Evolutionary conservation across 2,329 filamentous ascomycete genomes (phyloP).

Genomic region (Ophiostoma montium): DNA sequence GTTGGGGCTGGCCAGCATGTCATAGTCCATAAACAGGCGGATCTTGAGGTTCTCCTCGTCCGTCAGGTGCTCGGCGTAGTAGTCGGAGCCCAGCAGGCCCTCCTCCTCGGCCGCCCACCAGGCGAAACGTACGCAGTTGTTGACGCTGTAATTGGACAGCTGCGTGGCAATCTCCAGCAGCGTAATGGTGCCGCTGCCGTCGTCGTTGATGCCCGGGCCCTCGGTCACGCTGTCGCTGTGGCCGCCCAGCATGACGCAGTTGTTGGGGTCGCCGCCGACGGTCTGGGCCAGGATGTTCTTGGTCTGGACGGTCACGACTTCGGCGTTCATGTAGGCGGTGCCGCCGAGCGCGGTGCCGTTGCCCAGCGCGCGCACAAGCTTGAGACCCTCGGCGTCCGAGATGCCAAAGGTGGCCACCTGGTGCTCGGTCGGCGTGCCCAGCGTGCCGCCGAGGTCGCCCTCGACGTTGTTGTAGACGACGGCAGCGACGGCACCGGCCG

Average conservation of each 20-base stretch:
- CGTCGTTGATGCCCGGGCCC: conserved; percentile 64
- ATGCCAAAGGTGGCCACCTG: conserved; percentile 59
- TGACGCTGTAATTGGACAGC: conserved; percentile 40
- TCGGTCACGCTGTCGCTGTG: conserved; percentile 50
- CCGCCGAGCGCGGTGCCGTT: conserved; percentile 34
- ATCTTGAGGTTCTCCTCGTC: conserved; percentile 47
- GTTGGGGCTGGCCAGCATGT: conserved; percentile 55
- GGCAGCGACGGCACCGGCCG: conserved; percentile 55
- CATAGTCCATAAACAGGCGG: conserved; percentile 54
- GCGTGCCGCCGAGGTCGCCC: conserved; percentile 50
- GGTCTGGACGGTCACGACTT: conserved; percentile 38
- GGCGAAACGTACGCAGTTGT: conserved; percentile 52
- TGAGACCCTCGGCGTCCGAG: conserved; percentile 41
- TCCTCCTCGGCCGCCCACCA: conserved; percentile 59
- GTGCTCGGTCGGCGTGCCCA: conserved; percentile 44
- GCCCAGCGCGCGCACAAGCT: conserved; percentile 39
- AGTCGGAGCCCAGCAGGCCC: conserved; percentile 48
- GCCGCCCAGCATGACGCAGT: conserved; percentile 51
- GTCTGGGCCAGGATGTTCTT: conserved; percentile 52
- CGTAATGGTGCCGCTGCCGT: conserved; percentile 52
- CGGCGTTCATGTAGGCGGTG: conserved; percentile 45
- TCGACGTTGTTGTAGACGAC: conserved; percentile 62
- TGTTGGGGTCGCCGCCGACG: conserved; percentile 40
- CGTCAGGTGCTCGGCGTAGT: conserved; percentile 42
- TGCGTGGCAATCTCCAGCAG: conserved; percentile 49